Evolutionary conservation across 2,329 filamentous ascomycete species (phyloP).

Genomic region (Endocalyx cinctus): DNA sequence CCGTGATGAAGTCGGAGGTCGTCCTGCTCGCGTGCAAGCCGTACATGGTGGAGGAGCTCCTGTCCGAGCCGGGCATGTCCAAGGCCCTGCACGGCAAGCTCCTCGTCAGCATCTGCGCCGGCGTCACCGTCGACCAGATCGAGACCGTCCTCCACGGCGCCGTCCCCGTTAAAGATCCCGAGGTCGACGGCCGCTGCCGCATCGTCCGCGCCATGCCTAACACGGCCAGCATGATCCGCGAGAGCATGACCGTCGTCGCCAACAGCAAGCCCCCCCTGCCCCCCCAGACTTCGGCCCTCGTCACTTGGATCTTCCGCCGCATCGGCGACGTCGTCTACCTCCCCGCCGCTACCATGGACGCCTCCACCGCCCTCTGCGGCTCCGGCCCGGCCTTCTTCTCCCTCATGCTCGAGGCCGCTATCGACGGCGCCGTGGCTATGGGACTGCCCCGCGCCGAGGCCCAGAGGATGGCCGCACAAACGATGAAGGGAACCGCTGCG

Average conservation of each 20-base stretch:
- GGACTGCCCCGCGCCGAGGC: constrained; percentile 69
- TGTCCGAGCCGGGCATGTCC: constrained; percentile 63
- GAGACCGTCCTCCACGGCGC: constrained; percentile 57
- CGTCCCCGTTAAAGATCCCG: constrained; percentile 41
- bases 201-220: constrained; percentile 83
- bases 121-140: constrained; percentile 67
- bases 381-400: constrained; percentile 74
- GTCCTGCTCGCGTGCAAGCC: constrained; percentile 79
- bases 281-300: constrained; percentile 47
- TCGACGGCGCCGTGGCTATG: constrained; percentile 76
- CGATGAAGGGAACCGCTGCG: constrained; percentile 68
- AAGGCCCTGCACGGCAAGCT: constrained; percentile 75
- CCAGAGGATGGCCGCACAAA: constrained; percentile 72
- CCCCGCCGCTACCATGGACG: constrained; percentile 65
- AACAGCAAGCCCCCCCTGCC: constrained; percentile 55
- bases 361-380: constrained; percentile 67
- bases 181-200: constrained; percentile 48
- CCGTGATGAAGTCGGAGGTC: constrained; percentile 65
- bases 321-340: constrained; percentile 69
- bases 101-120: constrained; percentile 76
- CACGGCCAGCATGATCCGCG: constrained; percentile 71
- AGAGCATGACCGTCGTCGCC: constrained; percentile 79
- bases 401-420: constrained; percentile 68
- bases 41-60: constrained; percentile 64
- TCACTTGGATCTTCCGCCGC: constrained; percentile 72